These are phyloP conservation scores for Exophiala phaeomuriformis DNA, from an alignment of 2,329 filamentous ascomycete genomes.

Conservation along the genomic window DNA sequence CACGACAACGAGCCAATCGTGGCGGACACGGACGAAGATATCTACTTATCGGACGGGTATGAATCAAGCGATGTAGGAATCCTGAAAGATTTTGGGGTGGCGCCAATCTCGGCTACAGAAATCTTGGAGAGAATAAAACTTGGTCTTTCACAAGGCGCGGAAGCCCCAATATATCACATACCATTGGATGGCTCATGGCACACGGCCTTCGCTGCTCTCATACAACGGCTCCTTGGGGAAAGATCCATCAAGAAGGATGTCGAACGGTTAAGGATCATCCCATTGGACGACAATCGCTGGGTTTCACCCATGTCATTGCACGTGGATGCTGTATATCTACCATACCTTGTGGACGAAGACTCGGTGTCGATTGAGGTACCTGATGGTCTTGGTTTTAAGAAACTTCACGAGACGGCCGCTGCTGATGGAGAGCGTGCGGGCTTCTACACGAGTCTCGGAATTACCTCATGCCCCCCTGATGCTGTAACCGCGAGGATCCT, in stretches of 20 bases:
- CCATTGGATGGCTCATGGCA: conserved; percentile 13
- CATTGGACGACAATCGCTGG: conserved; percentile 6
- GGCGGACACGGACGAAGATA: conserved; percentile 5
- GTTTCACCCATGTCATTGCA: conserved; percentile 1
- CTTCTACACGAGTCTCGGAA: conserved; percentile 13
- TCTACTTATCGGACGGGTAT: conserved; percentile 12
- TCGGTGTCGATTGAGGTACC: conserved; percentile 11
- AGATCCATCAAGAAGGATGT: background rate
- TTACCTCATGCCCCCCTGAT: conserved; percentile 4
- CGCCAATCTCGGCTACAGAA: background rate
- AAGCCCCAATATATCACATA: conserved; percentile 4
- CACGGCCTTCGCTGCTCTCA: conserved; percentile 8
- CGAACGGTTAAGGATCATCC: conserved; percentile 7
- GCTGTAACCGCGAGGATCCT: conserved; percentile 5
- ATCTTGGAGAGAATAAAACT: conserved; percentile 7
- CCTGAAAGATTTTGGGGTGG: conserved; percentile 9
- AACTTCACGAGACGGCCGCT: conserved; percentile 8
- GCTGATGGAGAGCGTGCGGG: conserved; percentile 7
- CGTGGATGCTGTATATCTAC: conserved; percentile 6
- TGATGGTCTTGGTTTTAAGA: conserved; percentile 8
- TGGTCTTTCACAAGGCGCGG: background rate
- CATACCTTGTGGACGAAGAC: conserved; percentile 11
- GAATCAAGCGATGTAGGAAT: background rate
- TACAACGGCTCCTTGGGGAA: conserved; percentile 3
- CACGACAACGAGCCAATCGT: conserved; percentile 10